phyloP scores from a whole-genome alignment of 345 rosid genomes.

The Syzygium aqueum region DNA sequence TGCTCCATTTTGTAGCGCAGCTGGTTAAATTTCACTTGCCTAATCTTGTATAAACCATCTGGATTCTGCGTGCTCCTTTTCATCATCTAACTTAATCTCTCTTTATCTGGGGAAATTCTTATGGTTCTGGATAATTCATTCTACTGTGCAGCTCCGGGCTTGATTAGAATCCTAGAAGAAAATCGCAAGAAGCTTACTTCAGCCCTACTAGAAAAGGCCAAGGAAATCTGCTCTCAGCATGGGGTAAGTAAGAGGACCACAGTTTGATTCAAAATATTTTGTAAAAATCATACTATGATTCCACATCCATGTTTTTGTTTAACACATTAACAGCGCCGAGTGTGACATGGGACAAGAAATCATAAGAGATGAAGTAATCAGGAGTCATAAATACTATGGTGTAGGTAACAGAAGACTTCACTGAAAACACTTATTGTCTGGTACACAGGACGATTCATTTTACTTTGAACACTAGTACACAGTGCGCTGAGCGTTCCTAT shows the following conservation, averaged over 20 bases:
- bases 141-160: slow-evolving; percentile 36
- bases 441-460: neutral
- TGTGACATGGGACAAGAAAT: neutral
- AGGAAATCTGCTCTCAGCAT: slow-evolving; percentile 3
- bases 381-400: neutral
- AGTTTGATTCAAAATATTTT: neutral
- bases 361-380: neutral
- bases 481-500: neutral
- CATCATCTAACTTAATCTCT: neutral
- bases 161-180: slow-evolving; percentile 35
- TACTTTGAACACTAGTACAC: neutral
- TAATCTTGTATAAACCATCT: neutral
- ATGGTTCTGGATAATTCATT: neutral
- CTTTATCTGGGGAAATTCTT: neutral
- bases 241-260: neutral
- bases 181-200: slow-evolving; percentile 30
- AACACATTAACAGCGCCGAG: neutral
- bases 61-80: neutral
- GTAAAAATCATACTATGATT: neutral
- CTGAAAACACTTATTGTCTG: neutral
- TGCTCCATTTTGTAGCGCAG: neutral
- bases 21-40: neutral
- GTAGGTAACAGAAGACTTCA: neutral
- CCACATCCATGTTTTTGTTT: neutral
- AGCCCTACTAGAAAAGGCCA: slow-evolving; percentile 12